phyloP scores from a whole-genome alignment of 2,329 filamentous ascomycete genomes.

The Colletotrichum tofieldiae region DNA sequence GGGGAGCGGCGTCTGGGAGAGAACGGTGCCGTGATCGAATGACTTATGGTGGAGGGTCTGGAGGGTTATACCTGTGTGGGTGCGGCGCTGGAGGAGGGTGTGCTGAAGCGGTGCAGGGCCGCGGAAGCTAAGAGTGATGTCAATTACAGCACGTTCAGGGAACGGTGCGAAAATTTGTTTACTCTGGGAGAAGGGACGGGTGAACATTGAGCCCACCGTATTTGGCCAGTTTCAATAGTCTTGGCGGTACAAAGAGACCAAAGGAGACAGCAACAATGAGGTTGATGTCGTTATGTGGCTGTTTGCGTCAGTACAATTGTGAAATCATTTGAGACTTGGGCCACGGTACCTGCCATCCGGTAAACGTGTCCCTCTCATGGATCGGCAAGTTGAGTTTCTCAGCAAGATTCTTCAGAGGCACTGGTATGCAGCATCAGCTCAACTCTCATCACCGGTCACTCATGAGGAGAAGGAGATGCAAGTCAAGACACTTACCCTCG shows the following conservation, averaged over 20 bases:
- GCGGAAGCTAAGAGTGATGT: constrained; percentile 71
- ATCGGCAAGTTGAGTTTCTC: constrained; percentile 75
- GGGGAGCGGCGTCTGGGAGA: constrained; percentile 77
- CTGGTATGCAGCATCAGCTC: constrained; percentile 58
- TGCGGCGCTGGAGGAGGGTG: constrained; percentile 77
- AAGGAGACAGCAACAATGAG: constrained; percentile 95
- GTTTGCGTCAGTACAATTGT: constrained; percentile 17
- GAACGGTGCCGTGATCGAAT: constrained; percentile 85
- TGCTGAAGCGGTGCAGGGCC: constrained; percentile 91
- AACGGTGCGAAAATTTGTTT: constrained; percentile 48
- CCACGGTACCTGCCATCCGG: constrained; percentile 78
- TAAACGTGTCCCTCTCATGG: constrained; percentile 87
- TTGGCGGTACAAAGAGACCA: constrained; percentile 86
- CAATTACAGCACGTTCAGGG: constrained; percentile 8
- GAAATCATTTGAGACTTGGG: background rate
- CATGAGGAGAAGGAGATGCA: too few relatives aligned
- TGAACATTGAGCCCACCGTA: constrained; percentile 96
- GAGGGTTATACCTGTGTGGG: constrained; percentile 81
- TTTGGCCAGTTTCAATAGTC: constrained; percentile 77
- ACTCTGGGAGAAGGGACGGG: constrained; percentile 91
- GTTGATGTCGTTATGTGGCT: constrained; percentile 77
- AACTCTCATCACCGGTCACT: background rate
- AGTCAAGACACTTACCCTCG: constrained; percentile 67
- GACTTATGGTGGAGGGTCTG: constrained; percentile 84
- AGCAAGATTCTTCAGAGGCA: constrained; percentile 81